These are phyloP conservation scores for Clonostachys solani DNA, from an alignment of 2,329 filamentous ascomycete genomes.

Conservation along the genomic window DNA sequence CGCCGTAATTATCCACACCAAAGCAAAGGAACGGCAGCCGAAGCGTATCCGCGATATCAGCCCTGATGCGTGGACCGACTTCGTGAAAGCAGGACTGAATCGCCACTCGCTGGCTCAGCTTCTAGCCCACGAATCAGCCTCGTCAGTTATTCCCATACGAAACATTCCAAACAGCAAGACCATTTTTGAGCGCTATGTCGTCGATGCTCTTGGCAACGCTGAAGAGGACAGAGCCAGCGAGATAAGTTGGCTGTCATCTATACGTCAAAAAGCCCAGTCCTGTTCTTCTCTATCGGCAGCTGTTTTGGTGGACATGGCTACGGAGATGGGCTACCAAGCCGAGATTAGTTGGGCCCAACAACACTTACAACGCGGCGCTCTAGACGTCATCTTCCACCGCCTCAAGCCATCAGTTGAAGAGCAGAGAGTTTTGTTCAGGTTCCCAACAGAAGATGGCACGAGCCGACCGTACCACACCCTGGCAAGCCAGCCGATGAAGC, in stretches of 20 bases:
- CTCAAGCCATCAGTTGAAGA: slow-evolving; percentile 11
- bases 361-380: slow-evolving; percentile 11
- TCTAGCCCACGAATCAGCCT: background rate
- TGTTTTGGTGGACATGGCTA: slow-evolving; percentile 12
- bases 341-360: slow-evolving; percentile 39
- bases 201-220: slow-evolving; percentile 4
- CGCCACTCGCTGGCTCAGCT: background rate
- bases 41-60: slow-evolving; percentile 1
- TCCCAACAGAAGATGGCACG: slow-evolving; percentile 8
- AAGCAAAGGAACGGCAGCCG: background rate
- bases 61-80: slow-evolving; percentile 10
- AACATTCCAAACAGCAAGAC: slow-evolving; percentile 22
- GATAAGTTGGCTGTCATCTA: slow-evolving; percentile 7
- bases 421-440: slow-evolving; percentile 12
- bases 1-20: slow-evolving; percentile 11
- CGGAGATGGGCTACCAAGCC: slow-evolving; percentile 35
- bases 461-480: slow-evolving; percentile 14
- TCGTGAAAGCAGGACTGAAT: slow-evolving; percentile 5
- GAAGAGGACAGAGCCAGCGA: background rate
- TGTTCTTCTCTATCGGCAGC: slow-evolving; percentile 5
- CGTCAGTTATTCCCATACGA: slow-evolving; percentile 5
- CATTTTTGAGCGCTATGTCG: slow-evolving; percentile 15
- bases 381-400: slow-evolving; percentile 25
- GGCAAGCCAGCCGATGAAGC: slow-evolving; percentile 9
- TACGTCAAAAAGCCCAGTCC: background rate